These are phyloP conservation scores for Pyrenophora graminea DNA, from an alignment of 2,329 filamentous ascomycete species.

Conservation along the genomic window DNA sequence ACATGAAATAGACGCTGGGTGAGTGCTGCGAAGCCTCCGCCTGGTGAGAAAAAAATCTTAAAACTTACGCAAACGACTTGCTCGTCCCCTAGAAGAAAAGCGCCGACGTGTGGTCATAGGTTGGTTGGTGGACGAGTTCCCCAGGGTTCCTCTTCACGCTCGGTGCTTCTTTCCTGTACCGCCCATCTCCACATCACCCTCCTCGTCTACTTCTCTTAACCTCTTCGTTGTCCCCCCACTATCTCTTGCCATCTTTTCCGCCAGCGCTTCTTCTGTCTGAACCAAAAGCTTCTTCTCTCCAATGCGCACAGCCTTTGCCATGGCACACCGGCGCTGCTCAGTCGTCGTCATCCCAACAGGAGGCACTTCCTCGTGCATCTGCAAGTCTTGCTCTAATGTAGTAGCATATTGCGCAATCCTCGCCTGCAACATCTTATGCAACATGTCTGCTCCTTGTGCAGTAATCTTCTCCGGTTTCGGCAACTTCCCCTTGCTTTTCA, in stretches of 20 bases:
- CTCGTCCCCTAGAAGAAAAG: no score
- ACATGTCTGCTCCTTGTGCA: conserved; percentile 44
- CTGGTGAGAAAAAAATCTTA: conserved; percentile 14
- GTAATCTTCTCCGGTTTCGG: conserved; percentile 51
- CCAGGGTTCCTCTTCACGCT: conserved; percentile 14
- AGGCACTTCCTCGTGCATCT: conserved; percentile 50
- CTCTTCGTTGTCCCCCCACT: conserved; percentile 27
- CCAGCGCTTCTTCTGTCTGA: conserved; percentile 52
- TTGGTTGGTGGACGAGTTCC: not conserved
- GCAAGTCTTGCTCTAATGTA: conserved; percentile 57
- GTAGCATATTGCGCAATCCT: conserved; percentile 58
- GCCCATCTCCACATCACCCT: conserved; percentile 35
- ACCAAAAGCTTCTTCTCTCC: conserved; percentile 73
- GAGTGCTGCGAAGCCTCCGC: conserved; percentile 1
- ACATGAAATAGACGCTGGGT: conserved; percentile 18
- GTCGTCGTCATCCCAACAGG: conserved; percentile 2
- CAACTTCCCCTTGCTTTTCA: conserved; percentile 50
- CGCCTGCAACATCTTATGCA: conserved; percentile 47
- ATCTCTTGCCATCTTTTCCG: conserved; percentile 37
- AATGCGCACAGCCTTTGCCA: conserved; percentile 69
- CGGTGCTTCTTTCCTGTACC: conserved; percentile 34
- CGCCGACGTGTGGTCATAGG: not conserved
- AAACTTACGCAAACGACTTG: conserved; percentile 23
- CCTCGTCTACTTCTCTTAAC: conserved; percentile 29
- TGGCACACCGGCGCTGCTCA: conserved; percentile 47